These are phyloP conservation scores for Trichoderma parareesei DNA, from an alignment of 495 filamentous ascomycete genomes.

Conservation along the genomic window DNA sequence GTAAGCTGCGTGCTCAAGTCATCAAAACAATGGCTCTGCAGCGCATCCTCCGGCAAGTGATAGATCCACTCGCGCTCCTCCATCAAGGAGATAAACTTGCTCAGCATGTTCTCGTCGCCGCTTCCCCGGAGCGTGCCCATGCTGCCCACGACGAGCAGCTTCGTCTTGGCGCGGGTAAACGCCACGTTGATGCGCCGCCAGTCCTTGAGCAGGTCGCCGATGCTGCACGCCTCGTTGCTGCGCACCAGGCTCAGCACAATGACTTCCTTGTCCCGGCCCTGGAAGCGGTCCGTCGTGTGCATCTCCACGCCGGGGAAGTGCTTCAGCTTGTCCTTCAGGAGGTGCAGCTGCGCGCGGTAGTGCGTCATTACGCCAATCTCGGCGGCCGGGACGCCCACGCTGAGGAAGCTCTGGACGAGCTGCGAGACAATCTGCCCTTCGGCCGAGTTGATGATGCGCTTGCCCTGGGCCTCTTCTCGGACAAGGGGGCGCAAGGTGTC, in stretches of 20 bases:
- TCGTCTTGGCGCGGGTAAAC: conserved; percentile 82
- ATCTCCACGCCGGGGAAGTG: conserved; percentile 59
- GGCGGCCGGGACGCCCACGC: conserved; percentile 59
- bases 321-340: conserved; percentile 38
- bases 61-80: conserved; percentile 67
- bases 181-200: conserved; percentile 94
- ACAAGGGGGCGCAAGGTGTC: conserved; percentile 57
- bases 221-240: conserved; percentile 66
- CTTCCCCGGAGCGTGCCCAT: conserved; percentile 56
- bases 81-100: conserved; percentile 66
- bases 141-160: conserved; percentile 81
- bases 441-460: conserved; percentile 74
- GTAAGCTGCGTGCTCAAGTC: conserved; percentile 35
- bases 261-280: conserved; percentile 90
- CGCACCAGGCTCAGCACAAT: conserved; percentile 79
- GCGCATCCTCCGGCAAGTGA: conserved; percentile 53
- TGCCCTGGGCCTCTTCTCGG: conserved; percentile 64
- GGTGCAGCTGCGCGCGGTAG: conserved; percentile 80
- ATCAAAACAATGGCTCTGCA: conserved; percentile 62
- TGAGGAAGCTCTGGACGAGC: conserved; percentile 69
- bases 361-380: conserved; percentile 98
- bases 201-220: conserved; percentile 86
- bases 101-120: conserved; percentile 66
- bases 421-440: conserved; percentile 70
- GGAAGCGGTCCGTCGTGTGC: conserved; percentile 94